A percentile compares a stretch with the other conserved stretches of the same genome.
Evolutionary conservation across 305 asterid species (phyloP).

Genomic region (Solanum hybrid): DNA sequence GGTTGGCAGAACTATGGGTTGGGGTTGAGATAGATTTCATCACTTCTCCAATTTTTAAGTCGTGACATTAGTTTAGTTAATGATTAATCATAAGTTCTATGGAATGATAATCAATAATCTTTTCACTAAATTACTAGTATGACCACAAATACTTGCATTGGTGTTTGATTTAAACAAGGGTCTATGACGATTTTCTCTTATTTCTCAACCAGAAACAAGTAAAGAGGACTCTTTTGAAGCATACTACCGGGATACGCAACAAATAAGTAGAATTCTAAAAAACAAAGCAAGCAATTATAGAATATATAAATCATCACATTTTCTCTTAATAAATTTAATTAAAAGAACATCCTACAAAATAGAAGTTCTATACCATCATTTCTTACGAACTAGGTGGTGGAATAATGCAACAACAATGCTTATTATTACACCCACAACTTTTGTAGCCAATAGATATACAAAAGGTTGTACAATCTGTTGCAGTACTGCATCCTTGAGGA

Average conservation of each 20-base stretch:
- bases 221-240: background rate
- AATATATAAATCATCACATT: background rate
- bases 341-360: background rate
- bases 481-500: background rate
- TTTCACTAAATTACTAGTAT: too few species aligned
- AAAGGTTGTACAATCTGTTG: too few species aligned
- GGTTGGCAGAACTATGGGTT: too few species aligned
- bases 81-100: too few species aligned
- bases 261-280: too few species aligned
- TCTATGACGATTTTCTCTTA: background rate
- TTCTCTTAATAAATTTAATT: too few species aligned
- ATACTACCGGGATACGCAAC: background rate
- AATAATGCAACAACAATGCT: background rate
- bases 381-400: background rate
- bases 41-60: too few species aligned
- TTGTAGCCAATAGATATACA: background rate
- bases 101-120: too few species aligned
- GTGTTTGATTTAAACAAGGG: too few species aligned
- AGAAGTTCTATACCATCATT: background rate
- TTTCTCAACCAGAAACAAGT: background rate
- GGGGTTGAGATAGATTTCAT: too few species aligned
- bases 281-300: background rate
- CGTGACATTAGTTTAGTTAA: too few species aligned
- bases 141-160: too few species aligned
- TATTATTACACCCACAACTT: background rate